phyloP scores from a whole-genome alignment of 2,329 filamentous ascomycete species.

The Diaporthe humulicola region DNA sequence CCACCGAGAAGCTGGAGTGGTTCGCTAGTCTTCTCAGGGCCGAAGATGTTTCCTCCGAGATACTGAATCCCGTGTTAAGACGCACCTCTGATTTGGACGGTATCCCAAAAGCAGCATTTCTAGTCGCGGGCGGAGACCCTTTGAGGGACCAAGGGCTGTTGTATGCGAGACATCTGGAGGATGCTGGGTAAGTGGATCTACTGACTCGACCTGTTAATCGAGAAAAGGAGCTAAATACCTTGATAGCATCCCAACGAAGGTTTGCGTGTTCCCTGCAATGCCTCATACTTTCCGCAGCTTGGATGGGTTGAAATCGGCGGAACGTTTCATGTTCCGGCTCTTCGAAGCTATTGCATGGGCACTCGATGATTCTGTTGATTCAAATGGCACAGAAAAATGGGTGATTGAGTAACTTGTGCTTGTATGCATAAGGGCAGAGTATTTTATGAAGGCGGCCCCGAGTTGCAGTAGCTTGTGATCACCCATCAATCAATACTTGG shows the following conservation, averaged over 20 bases:
- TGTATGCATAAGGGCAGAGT: not conserved
- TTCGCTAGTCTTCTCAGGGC: not conserved
- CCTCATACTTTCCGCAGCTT: slow-evolving; percentile 8
- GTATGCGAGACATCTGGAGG: not conserved
- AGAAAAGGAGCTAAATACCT: not conserved
- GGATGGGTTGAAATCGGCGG: slow-evolving; percentile 5
- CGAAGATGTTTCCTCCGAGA: not conserved
- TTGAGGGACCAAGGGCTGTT: slow-evolving; percentile 7
- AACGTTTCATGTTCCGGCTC: not conserved
- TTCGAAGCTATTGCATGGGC: not conserved
- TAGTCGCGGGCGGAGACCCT: not conserved
- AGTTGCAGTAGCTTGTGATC: rapidly evolving
- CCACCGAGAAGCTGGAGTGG: slow-evolving; percentile 4
- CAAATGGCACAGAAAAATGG: not conserved
- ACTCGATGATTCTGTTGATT: not conserved
- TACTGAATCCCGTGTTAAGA: not conserved
- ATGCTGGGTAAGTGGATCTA: not conserved
- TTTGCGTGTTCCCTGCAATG: not conserved
- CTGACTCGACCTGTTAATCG: not conserved
- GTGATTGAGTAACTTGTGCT: not conserved
- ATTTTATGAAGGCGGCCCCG: not conserved
- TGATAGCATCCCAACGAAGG: not conserved
- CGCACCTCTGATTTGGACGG: not conserved
- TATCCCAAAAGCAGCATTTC: not conserved
- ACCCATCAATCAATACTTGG: not conserved